Base-by-base conservation (phyloP, 179 eudicot species). In the Silene coronaria region DNA sequence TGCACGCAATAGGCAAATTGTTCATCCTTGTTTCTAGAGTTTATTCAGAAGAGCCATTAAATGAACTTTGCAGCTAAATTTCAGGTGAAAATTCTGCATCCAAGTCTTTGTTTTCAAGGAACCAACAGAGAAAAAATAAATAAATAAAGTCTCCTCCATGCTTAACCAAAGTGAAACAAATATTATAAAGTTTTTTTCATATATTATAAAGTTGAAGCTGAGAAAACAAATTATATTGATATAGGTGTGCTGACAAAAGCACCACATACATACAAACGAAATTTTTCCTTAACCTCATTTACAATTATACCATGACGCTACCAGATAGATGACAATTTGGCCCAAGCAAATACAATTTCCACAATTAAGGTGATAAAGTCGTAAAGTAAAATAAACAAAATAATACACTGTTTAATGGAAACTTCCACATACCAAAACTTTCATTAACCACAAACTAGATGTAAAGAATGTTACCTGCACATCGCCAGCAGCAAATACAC, bases 401-500 rank as follows among this genome's bases (percentile, higher is more conserved):
- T 8, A 9, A 62, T 27, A 42, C 1, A 26, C 30, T 11, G 32
- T 68, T 5, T 21, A 68, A 19, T 19, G 16, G 21, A 12, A 71
- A 51, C 8, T 51, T 26, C 23, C 62, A 24, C 34, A n/a, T 27
- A 71, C 22, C 16, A 28, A 70, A 68, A n/a, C 24, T n/a, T 17
- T 13, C 59, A 4, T 1, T 67, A 30, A 42, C 57, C 24, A 26
- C 13, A 16, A 76, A 7, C 3, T 14, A 59, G 61, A 26, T n/a
- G 30, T 51, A 67, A 38, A 67, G 70, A 5, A 17, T n/a, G 45
- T 77, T 85, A 95, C 99, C 97, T 95, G 97, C 30, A 95, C 96
- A 91, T 95, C 97, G 77, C 99, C 99, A 76, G 99, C 99, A n/a
- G 99, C 97, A 85, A 85, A 95, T 77, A 95, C 90, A 78, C 99